Evolutionary conservation across 306 rosid genomes (phyloP), one percentile per base, ranked within the genome.

Genomic region (Quercus glauca): DNA sequence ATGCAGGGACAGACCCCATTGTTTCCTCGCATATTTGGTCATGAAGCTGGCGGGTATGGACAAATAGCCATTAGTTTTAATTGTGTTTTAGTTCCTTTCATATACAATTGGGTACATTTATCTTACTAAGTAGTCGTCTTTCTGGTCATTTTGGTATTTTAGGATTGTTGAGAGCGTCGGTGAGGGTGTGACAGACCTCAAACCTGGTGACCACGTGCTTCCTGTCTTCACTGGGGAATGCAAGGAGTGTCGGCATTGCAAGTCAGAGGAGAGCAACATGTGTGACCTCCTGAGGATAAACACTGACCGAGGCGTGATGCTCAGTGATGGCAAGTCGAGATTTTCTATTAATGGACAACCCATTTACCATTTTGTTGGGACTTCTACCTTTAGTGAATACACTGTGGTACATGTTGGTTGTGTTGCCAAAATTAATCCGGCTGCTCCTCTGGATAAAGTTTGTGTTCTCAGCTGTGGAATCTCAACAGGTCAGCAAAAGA

Each of bases 201-300:
- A 89, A 78, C 90, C 92, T 31, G 98, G 97, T 25, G 96, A 94
- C 20, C 96, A 94, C 43, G 97, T 91, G 45, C 98, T 92, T 10
- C 97, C 96, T 0, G 96, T 94, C 41, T 94, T 94, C 89, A 94
- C 94, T 0, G 97, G 96, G 14, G 98, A 94, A 71, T 94, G 98
- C 67, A 91, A 88, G 76, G 98, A 92, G 29, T 94, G 98, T 73
- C 26, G 70, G 13, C 98, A 92, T 75, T 94, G 98, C 51, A 82
- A 89, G 76, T 92, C 94, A 1, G 96, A 88, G 71, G 98, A 94
- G 70, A 92, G 98, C 86, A 94, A 94, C 91, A 88, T 94, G 98
- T 94, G 98, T 68, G 93, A 94, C 52, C 93, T 92, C 5, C 87
- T 94, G 1, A 85, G 98, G 80, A 92, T 94, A 87, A 94, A 94